Conservation (phyloP, 371 early-diverging fungal genomes). For the Blakeslea trispora region DNA sequence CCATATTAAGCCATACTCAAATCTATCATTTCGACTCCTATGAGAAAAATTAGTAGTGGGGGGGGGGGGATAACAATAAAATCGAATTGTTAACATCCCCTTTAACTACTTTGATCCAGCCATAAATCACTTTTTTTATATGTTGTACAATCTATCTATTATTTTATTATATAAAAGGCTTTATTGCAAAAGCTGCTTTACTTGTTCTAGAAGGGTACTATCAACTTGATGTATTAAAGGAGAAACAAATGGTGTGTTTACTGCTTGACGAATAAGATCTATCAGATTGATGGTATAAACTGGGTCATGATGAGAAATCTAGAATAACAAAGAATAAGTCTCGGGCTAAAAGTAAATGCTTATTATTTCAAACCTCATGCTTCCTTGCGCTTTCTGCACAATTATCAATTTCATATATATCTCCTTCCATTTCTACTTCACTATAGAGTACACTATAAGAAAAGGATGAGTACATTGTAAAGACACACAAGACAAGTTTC, state of each 20-base stretch:
- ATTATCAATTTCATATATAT: constrained; percentile 55
- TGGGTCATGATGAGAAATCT: constrained; percentile 56
- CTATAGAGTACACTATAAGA: constrained; percentile 59
- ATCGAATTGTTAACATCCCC: too few relatives aligned
- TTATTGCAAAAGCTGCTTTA: constrained; percentile 17
- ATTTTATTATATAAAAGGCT: too few relatives aligned
- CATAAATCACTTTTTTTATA: constrained; percentile 4
- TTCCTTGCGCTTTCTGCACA: constrained; percentile 54
- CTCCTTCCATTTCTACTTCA: constrained; percentile 64
- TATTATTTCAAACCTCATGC: constrained; percentile 32
- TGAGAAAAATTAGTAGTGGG: too few relatives aligned
- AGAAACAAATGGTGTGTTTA: constrained; percentile 33
- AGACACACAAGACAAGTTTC: not conserved
- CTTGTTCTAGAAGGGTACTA: constrained; percentile 48
- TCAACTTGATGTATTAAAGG: constrained; percentile 53
- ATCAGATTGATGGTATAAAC: constrained; percentile 61
- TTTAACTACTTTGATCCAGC: too few relatives aligned
- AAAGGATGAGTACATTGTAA: too few relatives aligned
- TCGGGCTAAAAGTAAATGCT: constrained; percentile 16
- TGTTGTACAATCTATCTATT: constrained; percentile 13
- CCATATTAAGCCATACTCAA: not conserved
- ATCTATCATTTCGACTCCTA: not conserved
- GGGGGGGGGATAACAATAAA: too few relatives aligned
- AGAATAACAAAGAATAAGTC: too few relatives aligned
- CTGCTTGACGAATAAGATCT: constrained; percentile 49